phyloP scores from a whole-genome alignment of 2,329 filamentous ascomycete species.

The Fusarium decemcellulare region DNA sequence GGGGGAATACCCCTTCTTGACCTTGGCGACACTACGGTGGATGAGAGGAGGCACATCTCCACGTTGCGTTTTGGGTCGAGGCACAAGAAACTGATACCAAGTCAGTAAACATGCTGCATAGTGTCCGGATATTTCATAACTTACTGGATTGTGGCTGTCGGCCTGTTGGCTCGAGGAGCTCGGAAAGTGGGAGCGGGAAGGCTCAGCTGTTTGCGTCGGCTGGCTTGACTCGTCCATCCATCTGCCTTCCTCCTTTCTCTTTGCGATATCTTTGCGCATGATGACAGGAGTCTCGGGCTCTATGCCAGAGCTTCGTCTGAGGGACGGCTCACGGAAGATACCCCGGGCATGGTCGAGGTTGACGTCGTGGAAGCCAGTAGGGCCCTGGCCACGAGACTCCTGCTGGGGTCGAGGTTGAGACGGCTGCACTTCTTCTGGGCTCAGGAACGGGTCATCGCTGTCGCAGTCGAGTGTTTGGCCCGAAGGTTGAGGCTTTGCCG shows the following conservation, averaged over 20 bases:
- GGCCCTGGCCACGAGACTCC: neutral
- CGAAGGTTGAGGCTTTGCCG: too few species aligned
- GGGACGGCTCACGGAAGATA: slow-evolving; percentile 10
- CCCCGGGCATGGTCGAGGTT: neutral
- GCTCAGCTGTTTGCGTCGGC: neutral
- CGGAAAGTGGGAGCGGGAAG: too few species aligned
- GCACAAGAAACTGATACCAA: slow-evolving; percentile 12
- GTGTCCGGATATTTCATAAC: too few species aligned
- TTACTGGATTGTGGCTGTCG: too few species aligned
- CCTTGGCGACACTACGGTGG: too few species aligned
- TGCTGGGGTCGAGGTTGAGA: neutral
- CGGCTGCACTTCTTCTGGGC: neutral
- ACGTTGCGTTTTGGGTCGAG: neutral
- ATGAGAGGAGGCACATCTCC: slow-evolving; percentile 31
- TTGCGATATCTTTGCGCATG: neutral
- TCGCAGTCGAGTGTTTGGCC: too few species aligned
- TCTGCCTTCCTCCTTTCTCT: neutral
- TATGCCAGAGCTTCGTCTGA: slow-evolving; percentile 26
- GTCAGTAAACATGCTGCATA: slow-evolving; percentile 9
- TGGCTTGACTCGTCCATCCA: neutral
- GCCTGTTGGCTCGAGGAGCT: too few species aligned
- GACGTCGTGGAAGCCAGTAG: slow-evolving; percentile 23
- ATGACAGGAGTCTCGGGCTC: slow-evolving; percentile 2
- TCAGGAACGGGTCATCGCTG: too few species aligned
- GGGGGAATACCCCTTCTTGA: too few species aligned